These are phyloP conservation scores for Collybiopsis confluens DNA, from an alignment of 768 basidiomycete genomes.

Conservation along the genomic window DNA sequence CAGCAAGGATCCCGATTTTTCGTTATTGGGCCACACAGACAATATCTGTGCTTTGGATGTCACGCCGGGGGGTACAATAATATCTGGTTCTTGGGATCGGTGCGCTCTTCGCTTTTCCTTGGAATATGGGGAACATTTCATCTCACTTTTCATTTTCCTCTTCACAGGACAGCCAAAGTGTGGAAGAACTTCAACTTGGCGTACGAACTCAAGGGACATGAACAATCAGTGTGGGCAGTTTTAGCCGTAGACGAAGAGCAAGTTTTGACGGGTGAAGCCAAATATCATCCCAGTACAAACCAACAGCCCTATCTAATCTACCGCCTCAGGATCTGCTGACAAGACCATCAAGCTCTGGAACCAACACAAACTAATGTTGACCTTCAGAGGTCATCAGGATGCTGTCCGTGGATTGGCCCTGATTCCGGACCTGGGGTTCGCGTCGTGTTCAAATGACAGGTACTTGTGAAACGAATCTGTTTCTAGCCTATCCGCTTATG, in stretches of 20 bases:
- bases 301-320: constrained; percentile 1
- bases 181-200: constrained; percentile 77
- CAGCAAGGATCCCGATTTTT: constrained; percentile 71
- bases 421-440: constrained; percentile 86
- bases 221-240: constrained; percentile 94
- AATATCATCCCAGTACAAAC: not conserved
- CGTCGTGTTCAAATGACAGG: constrained; percentile 95
- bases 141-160: not conserved
- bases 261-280: constrained; percentile 77
- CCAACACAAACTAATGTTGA: constrained; percentile 67
- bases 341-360: constrained; percentile 90
- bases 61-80: constrained; percentile 64
- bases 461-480: constrained; percentile 19
- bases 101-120: constrained; percentile 30
- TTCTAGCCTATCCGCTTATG: not conserved
- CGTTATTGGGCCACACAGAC: constrained; percentile 82
- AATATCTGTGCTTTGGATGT: constrained; percentile 87
- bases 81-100: constrained; percentile 98
- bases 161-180: constrained; percentile 82
- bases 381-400: constrained; percentile 84
- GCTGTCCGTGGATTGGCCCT: constrained; percentile 84
- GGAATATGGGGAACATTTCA: not conserved
- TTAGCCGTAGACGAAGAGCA: constrained; percentile 71
- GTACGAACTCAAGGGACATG: constrained; percentile 78
- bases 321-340: constrained; percentile 78